Evolutionary conservation across 2,329 filamentous ascomycete genomes (phyloP), one percentile per base, ranked within the genome.

Genomic region (Xenoacremonium recifei): DNA sequence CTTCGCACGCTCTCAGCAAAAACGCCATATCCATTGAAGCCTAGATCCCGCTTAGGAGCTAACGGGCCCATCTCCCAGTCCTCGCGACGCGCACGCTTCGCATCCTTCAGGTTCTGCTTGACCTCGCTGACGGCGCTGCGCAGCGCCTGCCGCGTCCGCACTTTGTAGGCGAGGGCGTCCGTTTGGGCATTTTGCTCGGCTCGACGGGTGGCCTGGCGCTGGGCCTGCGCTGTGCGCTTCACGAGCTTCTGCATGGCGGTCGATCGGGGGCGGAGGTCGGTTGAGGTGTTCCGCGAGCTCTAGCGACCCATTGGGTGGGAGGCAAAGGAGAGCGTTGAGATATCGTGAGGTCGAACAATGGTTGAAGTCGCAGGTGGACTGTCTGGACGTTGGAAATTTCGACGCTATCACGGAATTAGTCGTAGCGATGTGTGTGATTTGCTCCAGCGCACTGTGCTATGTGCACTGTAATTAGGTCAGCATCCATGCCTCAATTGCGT

Each of bases 1-100:
- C 60, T 54, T 41, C 69, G 67, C 39, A 61, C 55, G 17, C 58
- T 56, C 45, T 69, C 65, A 21, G 59, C 55, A 42, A 67, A 47
- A 49, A 85, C 75, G 48, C 83, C 89, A 59, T 82, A 85, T 19
- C 67, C 72, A 35, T 76, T 74, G 53, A 75, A 69, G 46, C 85
- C 86, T 29, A 84, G 70, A 66, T 93, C 85, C 55, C 84, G 77
- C 61, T 84, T 85, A 3, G 91, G 90, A 3, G 89, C 85, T 50
- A 96, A 62, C 7, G 87, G 79, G 0, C 91, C 92, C 51, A 89
- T 67, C 49, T 85, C 72, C 81, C 87, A 95, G 64, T 92, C 84
- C 62, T 95, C 86, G 47, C 76, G 77, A 39, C 86, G 78, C 37
- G 76, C 73, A 50, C 70, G 61, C 23, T 69, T 66, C 34, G 73